Base-by-base conservation (phyloP, 2,329 filamentous ascomycete species). In the Torrubiellomyces zombiae region DNA sequence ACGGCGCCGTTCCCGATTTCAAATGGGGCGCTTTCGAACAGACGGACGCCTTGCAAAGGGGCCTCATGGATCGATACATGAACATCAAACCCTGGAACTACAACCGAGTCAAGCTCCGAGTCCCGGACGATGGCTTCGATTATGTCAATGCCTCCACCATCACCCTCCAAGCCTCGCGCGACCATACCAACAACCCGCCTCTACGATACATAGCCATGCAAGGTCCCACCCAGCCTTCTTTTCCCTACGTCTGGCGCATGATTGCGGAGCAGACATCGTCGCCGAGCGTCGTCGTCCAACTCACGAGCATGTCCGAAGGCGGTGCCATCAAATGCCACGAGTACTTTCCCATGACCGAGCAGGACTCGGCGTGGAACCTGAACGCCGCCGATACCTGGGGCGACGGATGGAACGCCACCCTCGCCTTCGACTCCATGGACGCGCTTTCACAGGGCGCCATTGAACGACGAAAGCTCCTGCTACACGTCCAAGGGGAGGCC, bases 211-310 rank as follows among this genome's bases (percentile, higher is more conserved):
- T 98, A 38, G 89, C 85, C 26, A 94, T 91, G 48, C 82, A 91
- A 53, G 89, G 89, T 1, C 89, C 89, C 5, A 93, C 85, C 42
- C 51, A 62, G 31, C 67, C 69, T 14, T 80, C 78, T 10, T 63
- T 76, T 28, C 69, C 74, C 36, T 82, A 92, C 43, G 79, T 92
- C 36, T 98, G 86, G 80, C 80, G 89, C 43, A 98, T 98, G 89
- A 61, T 94, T 18, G 79, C 80, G 46, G 75, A 91, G 41, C 81
- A 91, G 49, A 50, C 64, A 25, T 43, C 55, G 14, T 71, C 74
- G 22, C 70, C 76, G 3, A 82, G 72, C 2, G 81, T 95, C 28
- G 75, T 95, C 26, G 75, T 95, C 29, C 94, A 95, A 80, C 67
- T 98, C 33, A 98, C 86, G 3, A 81, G 83, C 45, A 86, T 82